Conservation (phyloP, 2,329 filamentous ascomycete species). For the Colletotrichum tropicicola region DNA sequence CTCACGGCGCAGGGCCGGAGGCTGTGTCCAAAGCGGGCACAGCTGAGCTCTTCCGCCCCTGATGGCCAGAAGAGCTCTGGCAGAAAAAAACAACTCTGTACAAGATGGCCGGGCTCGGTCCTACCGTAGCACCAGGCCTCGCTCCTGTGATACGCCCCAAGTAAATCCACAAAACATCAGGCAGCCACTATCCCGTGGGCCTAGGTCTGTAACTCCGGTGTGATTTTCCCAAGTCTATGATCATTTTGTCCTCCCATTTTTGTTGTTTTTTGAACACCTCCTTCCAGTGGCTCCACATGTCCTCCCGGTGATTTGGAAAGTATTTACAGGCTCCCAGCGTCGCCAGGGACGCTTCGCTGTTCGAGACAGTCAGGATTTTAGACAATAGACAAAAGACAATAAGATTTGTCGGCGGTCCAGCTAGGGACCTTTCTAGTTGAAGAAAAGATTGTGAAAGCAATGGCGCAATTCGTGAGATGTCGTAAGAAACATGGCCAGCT, state of each 20-base stretch:
- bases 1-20: constrained; percentile 1
- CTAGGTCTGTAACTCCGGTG: constrained; percentile 24
- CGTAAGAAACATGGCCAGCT: constrained; percentile 27
- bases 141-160: constrained; percentile 17
- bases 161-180: constrained; percentile 26
- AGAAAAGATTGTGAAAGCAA: constrained; percentile 1
- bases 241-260: neutral
- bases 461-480: constrained; percentile 12
- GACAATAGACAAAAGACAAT: constrained; percentile 25
- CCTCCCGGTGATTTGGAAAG: neutral
- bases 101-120: constrained; percentile 14
- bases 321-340: constrained; percentile 24
- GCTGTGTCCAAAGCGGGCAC: constrained; percentile 3
- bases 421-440: neutral
- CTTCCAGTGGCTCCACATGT: constrained; percentile 21
- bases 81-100: constrained; percentile 19
- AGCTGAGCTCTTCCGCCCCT: neutral
- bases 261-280: constrained; percentile 10
- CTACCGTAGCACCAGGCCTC: neutral
- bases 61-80: neutral
- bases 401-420: neutral
- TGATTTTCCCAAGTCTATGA: constrained; percentile 23
- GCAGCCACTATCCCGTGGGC: constrained; percentile 17
- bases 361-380: constrained; percentile 22
- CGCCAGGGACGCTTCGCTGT: neutral